Evolutionary conservation across 2,329 filamentous ascomycete genomes (phyloP).

Genomic region (Uncinocarpus reesii): DNA sequence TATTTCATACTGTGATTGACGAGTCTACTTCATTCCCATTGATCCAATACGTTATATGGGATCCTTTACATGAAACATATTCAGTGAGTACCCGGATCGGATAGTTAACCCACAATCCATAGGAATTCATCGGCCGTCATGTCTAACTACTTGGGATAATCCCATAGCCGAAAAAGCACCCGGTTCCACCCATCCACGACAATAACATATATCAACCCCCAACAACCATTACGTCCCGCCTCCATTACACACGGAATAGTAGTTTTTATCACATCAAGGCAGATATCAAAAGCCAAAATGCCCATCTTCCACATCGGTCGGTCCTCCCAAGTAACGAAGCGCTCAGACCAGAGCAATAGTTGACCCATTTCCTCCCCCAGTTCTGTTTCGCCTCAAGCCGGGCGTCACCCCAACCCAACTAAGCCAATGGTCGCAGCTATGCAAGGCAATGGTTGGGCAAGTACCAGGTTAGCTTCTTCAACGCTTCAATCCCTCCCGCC

Average conservation of each 20-base stretch:
- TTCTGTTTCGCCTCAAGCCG: constrained; percentile 37
- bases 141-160: too few species aligned
- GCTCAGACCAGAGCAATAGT: not conserved
- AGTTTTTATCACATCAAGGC: not conserved
- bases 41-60: too few species aligned
- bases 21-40: too few species aligned
- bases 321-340: constrained; percentile 9
- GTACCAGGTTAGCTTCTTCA: constrained; percentile 28
- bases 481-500: not conserved
- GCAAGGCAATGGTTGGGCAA: constrained; percentile 34
- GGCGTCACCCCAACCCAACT: constrained; percentile 29
- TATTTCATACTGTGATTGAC: too few species aligned
- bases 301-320: constrained; percentile 35
- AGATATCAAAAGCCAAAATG: constrained; percentile 20
- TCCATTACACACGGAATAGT: not conserved
- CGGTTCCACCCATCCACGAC: too few species aligned
- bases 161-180: too few species aligned
- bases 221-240: not conserved
- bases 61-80: too few species aligned
- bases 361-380: constrained; percentile 19
- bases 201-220: too few species aligned
- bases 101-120: too few species aligned
- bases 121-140: too few species aligned
- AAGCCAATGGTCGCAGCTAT: constrained; percentile 23
- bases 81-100: too few species aligned